Evolutionary conservation across 352 stramenopile species (phyloP).

Genomic region (Phytophthora ramorum): DNA sequence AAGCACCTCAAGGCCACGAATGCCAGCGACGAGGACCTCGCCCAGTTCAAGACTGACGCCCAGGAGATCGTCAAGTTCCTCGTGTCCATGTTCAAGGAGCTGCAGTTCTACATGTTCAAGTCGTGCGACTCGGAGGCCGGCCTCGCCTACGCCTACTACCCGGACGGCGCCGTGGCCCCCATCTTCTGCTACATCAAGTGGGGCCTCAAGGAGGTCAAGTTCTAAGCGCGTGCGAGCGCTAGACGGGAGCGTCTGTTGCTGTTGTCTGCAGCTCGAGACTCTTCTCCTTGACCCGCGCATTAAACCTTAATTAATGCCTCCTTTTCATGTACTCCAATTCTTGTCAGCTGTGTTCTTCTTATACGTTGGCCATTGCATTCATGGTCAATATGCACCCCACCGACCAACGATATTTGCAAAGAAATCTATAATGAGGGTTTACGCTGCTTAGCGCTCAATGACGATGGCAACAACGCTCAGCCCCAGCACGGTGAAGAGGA

Average conservation of each 20-base stretch:
- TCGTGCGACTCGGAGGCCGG: slow-evolving; percentile 68
- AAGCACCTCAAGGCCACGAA: slow-evolving; percentile 63
- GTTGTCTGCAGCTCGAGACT: neutral
- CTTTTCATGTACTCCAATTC: slow-evolving; percentile 25
- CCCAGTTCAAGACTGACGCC: slow-evolving; percentile 64
- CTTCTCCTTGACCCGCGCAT: slow-evolving; percentile 39
- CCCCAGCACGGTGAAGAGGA: slow-evolving; percentile 52
- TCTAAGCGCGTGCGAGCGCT: slow-evolving; percentile 47
- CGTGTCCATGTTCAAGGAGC: slow-evolving; percentile 66
- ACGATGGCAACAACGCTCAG: slow-evolving; percentile 62
- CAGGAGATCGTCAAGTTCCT: slow-evolving; percentile 78
- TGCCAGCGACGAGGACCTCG: slow-evolving; percentile 52
- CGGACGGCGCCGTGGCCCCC: slow-evolving; percentile 56
- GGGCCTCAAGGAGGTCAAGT: slow-evolving; percentile 78
- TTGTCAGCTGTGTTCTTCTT: neutral
- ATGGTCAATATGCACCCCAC: neutral
- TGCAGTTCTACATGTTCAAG: slow-evolving; percentile 80
- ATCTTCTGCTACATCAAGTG: slow-evolving; percentile 77
- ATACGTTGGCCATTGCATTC: neutral
- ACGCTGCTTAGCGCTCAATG: slow-evolving; percentile 37
- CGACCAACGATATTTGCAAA: too few relatives aligned
- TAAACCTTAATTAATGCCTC: slow-evolving; percentile 48
- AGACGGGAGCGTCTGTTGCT: slow-evolving; percentile 19
- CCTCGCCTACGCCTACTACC: slow-evolving; percentile 72
- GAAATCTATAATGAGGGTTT: neutral